Evolutionary conservation across 2,329 filamentous ascomycete genomes (phyloP), one percentile per base, ranked within the genome.

Genomic region (Emergomyces pasteurianus): DNA sequence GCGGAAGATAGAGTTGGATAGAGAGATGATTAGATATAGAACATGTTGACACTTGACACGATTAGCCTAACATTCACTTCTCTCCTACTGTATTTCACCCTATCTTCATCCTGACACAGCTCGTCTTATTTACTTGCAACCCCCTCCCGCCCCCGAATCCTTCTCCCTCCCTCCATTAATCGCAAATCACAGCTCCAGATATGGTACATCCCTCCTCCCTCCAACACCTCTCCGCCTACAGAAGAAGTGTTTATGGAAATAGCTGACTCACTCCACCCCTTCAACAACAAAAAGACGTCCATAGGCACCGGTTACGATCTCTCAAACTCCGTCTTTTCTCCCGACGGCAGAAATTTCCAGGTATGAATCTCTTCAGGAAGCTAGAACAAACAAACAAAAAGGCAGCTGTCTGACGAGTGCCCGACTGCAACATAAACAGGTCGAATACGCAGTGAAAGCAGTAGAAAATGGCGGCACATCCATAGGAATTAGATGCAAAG

Each of bases 301-400:
- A 99, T 99, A 88, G 94, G 94, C 74, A 99, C 94, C 72, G 94
- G 94, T 73, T 99, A 99, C 81, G 94, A 99, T 85, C 88, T 99
- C 71, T 90, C 90, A 75, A 99, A 99, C 84, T 97, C 94, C 73
- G 95, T 97, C 81, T 99, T 97, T 83, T 97, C 94, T 56, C 94
- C 94, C 67, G 94, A 99, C 80, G 94, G 94, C 74, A 89, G 94
- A 70, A 99, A 99, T 78, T 99, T 99, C 78, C 94, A 99, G 79
- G 90, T 95, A 73, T 59, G n/a, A n/a, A 57, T 38, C 36, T 46
- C 21, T 14, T 21, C 53, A 18, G 40, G 12, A 26, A 28, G 23
- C 12, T 43, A 54, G 23, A 47, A 16, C 18, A 47, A n/a, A 34
- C 16, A 61, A 38, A 59, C 54, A 34, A 23, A 38, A 31, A n/a